Evolutionary conservation across 257 asterid genomes (phyloP).

Genomic region (Jacaranda mimosifolia): DNA sequence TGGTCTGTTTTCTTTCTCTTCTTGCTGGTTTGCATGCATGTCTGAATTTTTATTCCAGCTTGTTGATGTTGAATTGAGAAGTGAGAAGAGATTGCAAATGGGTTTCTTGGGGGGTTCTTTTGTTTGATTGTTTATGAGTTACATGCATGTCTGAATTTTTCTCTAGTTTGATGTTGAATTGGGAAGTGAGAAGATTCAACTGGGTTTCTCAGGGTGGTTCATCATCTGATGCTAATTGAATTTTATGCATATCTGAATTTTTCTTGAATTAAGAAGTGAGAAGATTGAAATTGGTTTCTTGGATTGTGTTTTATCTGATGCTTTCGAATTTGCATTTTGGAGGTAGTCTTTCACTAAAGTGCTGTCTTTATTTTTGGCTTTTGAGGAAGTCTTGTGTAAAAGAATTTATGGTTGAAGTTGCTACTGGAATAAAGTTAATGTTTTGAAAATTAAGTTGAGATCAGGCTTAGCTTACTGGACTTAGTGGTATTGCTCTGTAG

Average conservation of each 20-base stretch:
- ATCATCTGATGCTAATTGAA: not conserved
- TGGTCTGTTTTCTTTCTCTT: slow-evolving; percentile 49
- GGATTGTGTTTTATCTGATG: not conserved
- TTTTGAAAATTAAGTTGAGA: not conserved
- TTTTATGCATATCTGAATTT: not conserved
- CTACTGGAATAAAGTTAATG: not conserved
- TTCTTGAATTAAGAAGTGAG: not conserved
- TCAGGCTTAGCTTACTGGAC: not conserved
- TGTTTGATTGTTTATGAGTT: not conserved
- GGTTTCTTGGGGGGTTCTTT: not conserved
- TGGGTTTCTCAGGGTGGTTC: not conserved
- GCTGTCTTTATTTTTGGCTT: slow-evolving; percentile 19
- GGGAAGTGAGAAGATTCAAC: not conserved
- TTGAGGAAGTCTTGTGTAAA: slow-evolving; percentile 17
- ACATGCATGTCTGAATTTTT: slow-evolving; percentile 3
- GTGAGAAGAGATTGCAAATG: too few species aligned
- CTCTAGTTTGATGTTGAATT: not conserved
- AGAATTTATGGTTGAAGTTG: not conserved
- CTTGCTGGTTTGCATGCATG: not conserved
- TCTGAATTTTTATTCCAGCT: not conserved
- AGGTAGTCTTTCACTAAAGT: not conserved
- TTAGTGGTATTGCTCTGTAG: too few species aligned
- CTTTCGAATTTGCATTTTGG: slow-evolving; percentile 8
- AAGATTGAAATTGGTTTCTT: not conserved
- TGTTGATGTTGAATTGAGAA: slow-evolving; percentile 9